A percentile compares a stretch with the other conserved stretches of the same genome.
Conservation (phyloP, 345 rosid species). For the Gossypium ekmanianum region DNA sequence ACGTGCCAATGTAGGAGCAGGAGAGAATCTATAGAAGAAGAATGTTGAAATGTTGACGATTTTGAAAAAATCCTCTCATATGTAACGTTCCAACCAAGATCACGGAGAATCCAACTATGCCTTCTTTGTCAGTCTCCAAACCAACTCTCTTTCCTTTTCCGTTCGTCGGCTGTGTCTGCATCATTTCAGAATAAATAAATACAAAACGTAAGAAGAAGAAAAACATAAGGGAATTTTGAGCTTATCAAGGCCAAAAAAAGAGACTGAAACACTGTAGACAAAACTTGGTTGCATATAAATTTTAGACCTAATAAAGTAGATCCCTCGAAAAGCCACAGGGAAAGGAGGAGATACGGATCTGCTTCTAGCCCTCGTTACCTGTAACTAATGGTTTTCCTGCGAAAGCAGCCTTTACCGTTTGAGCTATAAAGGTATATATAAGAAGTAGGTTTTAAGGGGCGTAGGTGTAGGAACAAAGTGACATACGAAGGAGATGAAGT, state of each 20-base stretch:
- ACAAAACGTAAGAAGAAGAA: constrained; percentile 11
- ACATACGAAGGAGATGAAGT: background rate
- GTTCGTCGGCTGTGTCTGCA: constrained; percentile 22
- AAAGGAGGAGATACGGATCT: constrained; percentile 20
- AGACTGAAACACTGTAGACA: background rate
- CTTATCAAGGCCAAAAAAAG: background rate
- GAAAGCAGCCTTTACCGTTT: constrained; percentile 10
- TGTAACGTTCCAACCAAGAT: background rate
- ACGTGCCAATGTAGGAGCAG: constrained; percentile 1
- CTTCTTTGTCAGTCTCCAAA: background rate
- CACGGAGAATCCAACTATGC: constrained; percentile 1
- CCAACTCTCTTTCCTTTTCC: background rate
- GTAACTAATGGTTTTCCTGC: background rate
- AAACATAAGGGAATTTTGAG: background rate
- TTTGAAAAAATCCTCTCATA: background rate
- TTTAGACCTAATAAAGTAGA: constrained; percentile 12
- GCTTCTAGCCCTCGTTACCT: constrained; percentile 10
- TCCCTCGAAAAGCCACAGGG: constrained; percentile 9
- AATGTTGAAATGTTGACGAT: constrained; percentile 26
- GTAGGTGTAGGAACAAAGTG: background rate
- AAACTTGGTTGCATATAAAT: background rate
- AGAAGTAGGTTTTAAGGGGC: constrained; percentile 14
- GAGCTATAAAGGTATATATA: constrained; percentile 17
- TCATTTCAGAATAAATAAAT: background rate
- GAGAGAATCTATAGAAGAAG: background rate